Evolutionary conservation across 75 land plant species (phyloP).

Genomic region (Pinus albicaulis): DNA sequence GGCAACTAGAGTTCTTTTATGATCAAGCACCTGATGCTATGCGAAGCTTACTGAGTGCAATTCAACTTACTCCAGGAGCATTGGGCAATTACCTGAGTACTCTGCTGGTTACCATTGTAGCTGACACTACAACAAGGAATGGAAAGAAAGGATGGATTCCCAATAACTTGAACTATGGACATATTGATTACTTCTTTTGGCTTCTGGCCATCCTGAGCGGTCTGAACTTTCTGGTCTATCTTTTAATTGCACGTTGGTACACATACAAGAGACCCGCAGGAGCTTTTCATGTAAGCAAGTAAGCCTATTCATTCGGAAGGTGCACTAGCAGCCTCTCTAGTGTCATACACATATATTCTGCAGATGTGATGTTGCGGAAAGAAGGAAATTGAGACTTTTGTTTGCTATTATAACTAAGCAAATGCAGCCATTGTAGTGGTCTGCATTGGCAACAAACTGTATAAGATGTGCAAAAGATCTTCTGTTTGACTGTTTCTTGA

Average conservation of each 20-base stretch:
- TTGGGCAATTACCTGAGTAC: conserved; percentile 75
- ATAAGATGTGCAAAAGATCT: too few species aligned
- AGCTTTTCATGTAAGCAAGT: not conserved
- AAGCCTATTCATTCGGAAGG: too few species aligned
- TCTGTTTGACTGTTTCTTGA: too few species aligned
- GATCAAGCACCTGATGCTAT: conserved; percentile 90
- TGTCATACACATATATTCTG: too few species aligned
- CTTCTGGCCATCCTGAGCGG: conserved; percentile 54
- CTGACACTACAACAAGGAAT: conserved; percentile 32
- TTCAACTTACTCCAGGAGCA: conserved; percentile 58
- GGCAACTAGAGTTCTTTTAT: conserved; percentile 84
- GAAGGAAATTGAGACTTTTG: too few species aligned
- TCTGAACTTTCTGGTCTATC: conserved; percentile 44
- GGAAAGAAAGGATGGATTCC: conserved; percentile 81
- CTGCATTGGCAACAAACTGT: too few species aligned
- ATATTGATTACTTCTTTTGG: conserved; percentile 81
- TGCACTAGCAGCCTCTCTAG: too few species aligned
- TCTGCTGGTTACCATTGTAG: conserved; percentile 60
- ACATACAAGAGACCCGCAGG: conserved; percentile 37
- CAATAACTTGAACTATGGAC: conserved; percentile 74
- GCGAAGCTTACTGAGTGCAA: conserved; percentile 68
- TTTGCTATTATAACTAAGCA: too few species aligned
- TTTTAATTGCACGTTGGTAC: conserved; percentile 38
- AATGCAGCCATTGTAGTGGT: too few species aligned
- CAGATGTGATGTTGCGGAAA: too few species aligned